Conservation (phyloP, 768 basidiomycete species). For the Auricularia cornea region DNA sequence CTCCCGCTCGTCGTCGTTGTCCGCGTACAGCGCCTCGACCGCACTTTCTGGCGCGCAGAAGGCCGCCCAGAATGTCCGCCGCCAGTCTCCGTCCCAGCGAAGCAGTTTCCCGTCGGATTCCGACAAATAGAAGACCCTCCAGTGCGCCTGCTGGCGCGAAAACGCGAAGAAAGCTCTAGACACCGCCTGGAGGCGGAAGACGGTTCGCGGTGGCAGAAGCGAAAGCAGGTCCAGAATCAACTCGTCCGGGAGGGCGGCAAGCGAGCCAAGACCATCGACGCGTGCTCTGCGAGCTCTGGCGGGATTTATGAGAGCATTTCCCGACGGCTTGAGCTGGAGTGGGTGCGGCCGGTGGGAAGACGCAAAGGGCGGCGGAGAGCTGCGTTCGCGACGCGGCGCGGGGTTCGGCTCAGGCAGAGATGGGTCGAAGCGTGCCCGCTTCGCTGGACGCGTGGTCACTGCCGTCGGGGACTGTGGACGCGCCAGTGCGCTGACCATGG, state of each 20-base stretch:
- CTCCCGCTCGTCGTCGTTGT: background rate
- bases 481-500: too few relatives aligned
- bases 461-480: too few relatives aligned
- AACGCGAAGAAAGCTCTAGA: slow-evolving; percentile 11
- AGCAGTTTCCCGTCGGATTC: slow-evolving; percentile 3
- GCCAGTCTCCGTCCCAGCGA: slow-evolving; percentile 10
- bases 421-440: background rate
- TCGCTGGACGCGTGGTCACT: background rate
- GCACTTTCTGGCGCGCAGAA: background rate
- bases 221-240: slow-evolving; percentile 10
- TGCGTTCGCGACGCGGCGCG: background rate
- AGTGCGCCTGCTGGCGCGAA: slow-evolving; percentile 7
- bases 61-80: slow-evolving; percentile 5
- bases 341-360: background rate
- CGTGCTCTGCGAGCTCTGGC: background rate
- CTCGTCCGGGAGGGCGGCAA: slow-evolving; percentile 9
- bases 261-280: background rate
- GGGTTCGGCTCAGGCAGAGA: background rate
- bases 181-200: slow-evolving; percentile 4
- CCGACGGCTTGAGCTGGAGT: background rate
- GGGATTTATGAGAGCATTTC: background rate
- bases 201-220: slow-evolving; percentile 5
- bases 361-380: background rate
- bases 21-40: background rate
- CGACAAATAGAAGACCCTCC: slow-evolving; percentile 11